A percentile compares a stretch with the other conserved stretches of the same genome.
Conservation (phyloP, 306 rosid genomes). For the Coriaria nepalensis region DNA sequence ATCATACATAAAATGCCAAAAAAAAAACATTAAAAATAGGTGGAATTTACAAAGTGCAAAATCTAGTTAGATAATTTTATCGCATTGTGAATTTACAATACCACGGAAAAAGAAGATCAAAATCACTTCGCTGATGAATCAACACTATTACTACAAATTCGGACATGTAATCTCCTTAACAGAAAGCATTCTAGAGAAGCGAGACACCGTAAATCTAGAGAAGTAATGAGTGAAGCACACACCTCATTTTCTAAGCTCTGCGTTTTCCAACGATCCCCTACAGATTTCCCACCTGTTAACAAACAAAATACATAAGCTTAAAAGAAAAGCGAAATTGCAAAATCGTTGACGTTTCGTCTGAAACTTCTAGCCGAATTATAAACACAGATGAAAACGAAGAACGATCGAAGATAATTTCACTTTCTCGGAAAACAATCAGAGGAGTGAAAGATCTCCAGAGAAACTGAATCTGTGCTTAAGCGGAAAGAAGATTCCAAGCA, state of each 20-base stretch:
- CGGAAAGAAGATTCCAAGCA: not conserved
- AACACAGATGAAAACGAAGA: not conserved
- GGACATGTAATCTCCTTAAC: not conserved
- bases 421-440: slow-evolving; percentile 11
- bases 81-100: too few species aligned
- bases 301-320: slow-evolving; percentile 3
- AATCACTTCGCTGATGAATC: too few species aligned
- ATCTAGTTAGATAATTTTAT: too few species aligned
- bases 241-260: slow-evolving; percentile 49
- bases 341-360: not conserved
- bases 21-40: too few species aligned
- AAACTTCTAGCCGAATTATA: not conserved
- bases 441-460: not conserved
- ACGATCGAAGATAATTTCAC: not conserved
- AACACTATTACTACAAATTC: too few species aligned
- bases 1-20: too few species aligned
- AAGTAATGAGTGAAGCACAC: not conserved
- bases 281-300: slow-evolving; percentile 22
- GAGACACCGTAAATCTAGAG: not conserved
- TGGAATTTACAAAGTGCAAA: too few species aligned
- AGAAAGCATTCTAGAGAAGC: too few species aligned
- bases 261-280: slow-evolving; percentile 6
- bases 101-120: too few species aligned
- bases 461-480: not conserved
- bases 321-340: not conserved